These are phyloP conservation scores for Amesomyces nigricolor DNA, from an alignment of 2,329 filamentous ascomycete species.

Conservation along the genomic window DNA sequence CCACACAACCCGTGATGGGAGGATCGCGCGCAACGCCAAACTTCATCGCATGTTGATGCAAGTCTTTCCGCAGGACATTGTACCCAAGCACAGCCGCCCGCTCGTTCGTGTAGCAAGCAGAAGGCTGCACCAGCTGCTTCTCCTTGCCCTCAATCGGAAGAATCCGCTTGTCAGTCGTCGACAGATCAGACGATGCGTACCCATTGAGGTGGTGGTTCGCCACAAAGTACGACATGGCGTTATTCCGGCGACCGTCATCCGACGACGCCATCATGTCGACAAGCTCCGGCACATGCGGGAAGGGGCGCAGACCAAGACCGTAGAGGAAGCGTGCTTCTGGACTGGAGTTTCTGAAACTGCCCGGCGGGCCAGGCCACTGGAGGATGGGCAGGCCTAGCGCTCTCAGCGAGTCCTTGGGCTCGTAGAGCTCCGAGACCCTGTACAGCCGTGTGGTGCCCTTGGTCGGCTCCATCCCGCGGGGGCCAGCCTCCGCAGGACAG, in stretches of 20 bases:
- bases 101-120: slow-evolving; percentile 76
- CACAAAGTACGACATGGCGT: slow-evolving; percentile 76
- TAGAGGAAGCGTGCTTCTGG: slow-evolving; percentile 70
- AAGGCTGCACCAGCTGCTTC: slow-evolving; percentile 62
- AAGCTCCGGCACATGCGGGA: slow-evolving; percentile 67
- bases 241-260: slow-evolving; percentile 54
- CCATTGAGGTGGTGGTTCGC: slow-evolving; percentile 71
- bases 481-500: slow-evolving; percentile 68
- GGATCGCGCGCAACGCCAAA: slow-evolving; percentile 85
- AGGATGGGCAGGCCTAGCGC: slow-evolving; percentile 68
- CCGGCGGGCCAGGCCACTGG: slow-evolving; percentile 68
- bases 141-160: slow-evolving; percentile 68
- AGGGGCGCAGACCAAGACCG: slow-evolving; percentile 64
- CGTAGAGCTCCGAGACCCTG: slow-evolving; percentile 72
- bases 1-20: slow-evolving; percentile 68
- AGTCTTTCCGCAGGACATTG: slow-evolving; percentile 65
- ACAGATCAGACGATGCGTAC: slow-evolving; percentile 62
- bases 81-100: slow-evolving; percentile 74
- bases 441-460: slow-evolving; percentile 53
- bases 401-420: slow-evolving; percentile 66
- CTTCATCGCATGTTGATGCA: slow-evolving; percentile 75
- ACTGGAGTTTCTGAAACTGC: slow-evolving; percentile 58
- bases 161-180: slow-evolving; percentile 51
- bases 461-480: slow-evolving; percentile 48
- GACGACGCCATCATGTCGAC: slow-evolving; percentile 69